These are phyloP conservation scores for Borovskyia barvae DNA, from an alignment of 208 protist genomes.

Conservation along the genomic window DNA sequence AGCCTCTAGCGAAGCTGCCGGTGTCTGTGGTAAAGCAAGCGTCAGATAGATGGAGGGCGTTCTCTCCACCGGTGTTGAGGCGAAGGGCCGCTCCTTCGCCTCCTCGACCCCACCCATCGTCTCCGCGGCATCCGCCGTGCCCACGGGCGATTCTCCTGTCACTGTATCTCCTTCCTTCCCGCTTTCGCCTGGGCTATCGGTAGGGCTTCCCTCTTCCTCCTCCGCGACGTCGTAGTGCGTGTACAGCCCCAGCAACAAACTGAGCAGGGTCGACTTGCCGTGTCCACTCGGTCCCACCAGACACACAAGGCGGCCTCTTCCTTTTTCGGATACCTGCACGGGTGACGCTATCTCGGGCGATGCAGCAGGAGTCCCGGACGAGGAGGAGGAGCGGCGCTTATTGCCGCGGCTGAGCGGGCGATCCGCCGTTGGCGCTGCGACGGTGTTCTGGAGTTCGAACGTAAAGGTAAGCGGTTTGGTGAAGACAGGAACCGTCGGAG, in stretches of 20 bases:
- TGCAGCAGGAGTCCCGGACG: conserved; percentile 5
- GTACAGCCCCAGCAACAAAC: conserved; percentile 68
- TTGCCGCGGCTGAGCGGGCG: not conserved
- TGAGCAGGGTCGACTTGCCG: conserved; percentile 79
- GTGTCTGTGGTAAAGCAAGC: conserved; percentile 6
- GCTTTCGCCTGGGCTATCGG: not conserved
- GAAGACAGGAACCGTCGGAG: conserved; percentile 65
- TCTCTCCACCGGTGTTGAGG: conserved; percentile 4
- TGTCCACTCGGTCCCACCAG: conserved; percentile 61
- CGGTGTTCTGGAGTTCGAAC: conserved; percentile 10
- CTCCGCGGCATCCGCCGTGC: not conserved
- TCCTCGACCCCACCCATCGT: not conserved
- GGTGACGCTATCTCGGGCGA: conserved; percentile 12
- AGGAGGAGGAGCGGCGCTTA: not conserved
- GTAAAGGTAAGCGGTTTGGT: conserved; percentile 15
- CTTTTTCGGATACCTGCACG: not conserved
- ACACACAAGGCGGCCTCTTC: conserved; percentile 51
- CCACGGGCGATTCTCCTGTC: too few relatives aligned
- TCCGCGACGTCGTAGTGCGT: conserved; percentile 18
- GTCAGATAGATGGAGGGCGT: conserved; percentile 12
- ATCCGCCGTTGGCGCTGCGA: not conserved
- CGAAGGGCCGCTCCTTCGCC: not conserved
- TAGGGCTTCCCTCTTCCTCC: not conserved
- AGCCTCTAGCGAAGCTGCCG: not conserved
- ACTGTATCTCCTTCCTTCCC: not conserved